Base-by-base conservation (phyloP, 2,329 filamentous ascomycete genomes). In the Colletotrichum neosansevieriae region DNA sequence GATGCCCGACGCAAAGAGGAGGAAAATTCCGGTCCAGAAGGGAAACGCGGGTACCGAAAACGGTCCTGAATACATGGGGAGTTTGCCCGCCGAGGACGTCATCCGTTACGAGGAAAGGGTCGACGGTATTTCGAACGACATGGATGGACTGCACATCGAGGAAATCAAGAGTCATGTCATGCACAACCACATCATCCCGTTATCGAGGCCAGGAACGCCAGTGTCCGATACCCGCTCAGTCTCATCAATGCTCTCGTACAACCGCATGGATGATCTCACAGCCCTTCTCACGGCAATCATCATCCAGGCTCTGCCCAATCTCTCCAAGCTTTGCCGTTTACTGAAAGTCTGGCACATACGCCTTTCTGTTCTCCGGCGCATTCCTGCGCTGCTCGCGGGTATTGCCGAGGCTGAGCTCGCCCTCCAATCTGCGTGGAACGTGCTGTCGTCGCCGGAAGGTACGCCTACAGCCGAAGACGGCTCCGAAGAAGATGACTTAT, bases 201-300 rank as follows among this genome's bases (percentile, higher is more conserved):
- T 83, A 72, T 89, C 87, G 65, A 83, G 86, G 47, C 83, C 82
- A 12, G 80, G 79, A 6, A 84, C 80, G 11, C 84, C 84, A 11
- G 81, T 84, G 53, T 78, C 84, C 71, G 74, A 81, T 74, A 82
- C 77, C 54, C 75, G 75, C 17, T 77, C 80, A 11, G 72, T 77
- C 74, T 79, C 76, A 75, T 82, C 81, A 73, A 81, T 75, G 77
- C 80, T 81, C 34, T 81, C 83, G 47, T 92, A 92, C 78, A 88
- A 87, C 70, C 90, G 87, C 69, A 88, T 98, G 84, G 94, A 96
- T 73, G 96, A 98, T 78, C 89, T 97, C 74, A 94, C 94, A 9
- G 93, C 95, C 24, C 86, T 98, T 53, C 88, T 98, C 64, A 98
- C 96, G 1, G 93, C 94, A 32, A 97, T 95, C 38, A 92, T 97